Evolutionary conservation across 1,284 basidiomycete species (phyloP).

Genomic region (Sanghuangporus sanghuang): DNA sequence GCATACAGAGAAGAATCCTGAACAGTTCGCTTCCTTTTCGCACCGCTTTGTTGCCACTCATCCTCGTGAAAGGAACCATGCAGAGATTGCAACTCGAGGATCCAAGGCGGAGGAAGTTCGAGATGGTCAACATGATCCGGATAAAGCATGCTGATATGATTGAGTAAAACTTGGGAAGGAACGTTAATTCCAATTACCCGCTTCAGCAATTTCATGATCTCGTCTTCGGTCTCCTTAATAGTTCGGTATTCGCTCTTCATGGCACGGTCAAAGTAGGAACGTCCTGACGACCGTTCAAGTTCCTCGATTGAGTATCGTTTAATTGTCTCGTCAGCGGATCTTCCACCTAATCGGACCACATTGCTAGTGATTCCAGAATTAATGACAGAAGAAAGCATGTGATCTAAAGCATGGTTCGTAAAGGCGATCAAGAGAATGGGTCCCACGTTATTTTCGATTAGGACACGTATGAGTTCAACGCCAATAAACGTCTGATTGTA

Average conservation of each 20-base stretch:
- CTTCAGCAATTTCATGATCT: neutral
- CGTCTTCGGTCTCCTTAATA: conserved; percentile 3
- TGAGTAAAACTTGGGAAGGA: neutral
- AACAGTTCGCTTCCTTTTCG: conserved; percentile 19
- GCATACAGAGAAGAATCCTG: conserved; percentile 37
- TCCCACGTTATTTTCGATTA: conserved; percentile 43
- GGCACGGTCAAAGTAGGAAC: conserved; percentile 35
- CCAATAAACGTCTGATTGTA: conserved; percentile 54
- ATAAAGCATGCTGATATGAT: neutral
- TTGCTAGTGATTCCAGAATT: conserved; percentile 55
- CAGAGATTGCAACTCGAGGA: neutral
- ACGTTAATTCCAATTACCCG: neutral
- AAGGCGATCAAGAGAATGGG: conserved; percentile 67
- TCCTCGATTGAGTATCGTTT: conserved; percentile 51
- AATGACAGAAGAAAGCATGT: conserved; percentile 56
- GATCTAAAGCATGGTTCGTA: conserved; percentile 74
- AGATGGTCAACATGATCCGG: conserved; percentile 1
- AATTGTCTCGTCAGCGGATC: conserved; percentile 55
- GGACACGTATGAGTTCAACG: conserved; percentile 56
- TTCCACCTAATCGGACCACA: conserved; percentile 60
- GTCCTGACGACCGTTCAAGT: conserved; percentile 40
- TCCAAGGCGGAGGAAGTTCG: neutral
- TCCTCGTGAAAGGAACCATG: neutral
- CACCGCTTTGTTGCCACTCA: neutral
- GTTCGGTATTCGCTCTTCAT: conserved; percentile 1